Evolutionary conservation across 2,329 filamentous ascomycete genomes (phyloP), one percentile per base, ranked within the genome.

Genomic region (Penicillium capsulatum): DNA sequence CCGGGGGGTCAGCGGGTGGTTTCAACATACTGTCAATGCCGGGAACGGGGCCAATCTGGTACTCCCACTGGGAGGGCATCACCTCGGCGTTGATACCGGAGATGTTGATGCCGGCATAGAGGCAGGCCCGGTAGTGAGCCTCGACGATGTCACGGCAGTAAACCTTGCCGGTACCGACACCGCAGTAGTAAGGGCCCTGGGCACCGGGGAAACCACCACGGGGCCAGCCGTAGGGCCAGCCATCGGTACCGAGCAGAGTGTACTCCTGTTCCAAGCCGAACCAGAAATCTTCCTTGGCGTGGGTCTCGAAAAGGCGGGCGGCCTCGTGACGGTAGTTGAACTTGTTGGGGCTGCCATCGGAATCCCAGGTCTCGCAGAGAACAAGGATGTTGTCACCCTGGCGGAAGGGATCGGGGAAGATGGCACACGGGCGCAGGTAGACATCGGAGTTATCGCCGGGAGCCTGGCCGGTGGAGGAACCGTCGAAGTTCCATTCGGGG

Each of bases 21-120:
- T n/a, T 27, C 22, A 37, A 75, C 80, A 72, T 69, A 86, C 83
- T 85, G 66, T 83, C 75, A 59, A 96, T 96, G 50, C 89, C 91
- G 38, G 74, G 69, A 71, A 87, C 94, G 50, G 91, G 91, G 42
- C 91, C 91, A 59, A 96, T 86, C 68, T 96, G 91, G 81, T 87
- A 96, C 70, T 97, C 91, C 91, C 91, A 97, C 72, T 96, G 91
- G 45, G 86, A 89, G 50, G 89, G 86, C 86, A 96, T 94, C 63
- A 98, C 92, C 79, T 98, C 92, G 53, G 92, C 92, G 71, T 98
- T 98, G 74, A 92, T 97, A 63, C 92, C 92, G 17, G 90, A 95
- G 70, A 98, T 97, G 68, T 90, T 83, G 71, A 98, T 78, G 45
- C 85, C 84, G 45, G 91, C 81, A 68, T 88, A 95, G 69, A 97